A percentile compares a stretch with the other conserved stretches of the same genome.
Conservation (phyloP, 441 rosid genomes). For the Bocquillonia castaneifolia region DNA sequence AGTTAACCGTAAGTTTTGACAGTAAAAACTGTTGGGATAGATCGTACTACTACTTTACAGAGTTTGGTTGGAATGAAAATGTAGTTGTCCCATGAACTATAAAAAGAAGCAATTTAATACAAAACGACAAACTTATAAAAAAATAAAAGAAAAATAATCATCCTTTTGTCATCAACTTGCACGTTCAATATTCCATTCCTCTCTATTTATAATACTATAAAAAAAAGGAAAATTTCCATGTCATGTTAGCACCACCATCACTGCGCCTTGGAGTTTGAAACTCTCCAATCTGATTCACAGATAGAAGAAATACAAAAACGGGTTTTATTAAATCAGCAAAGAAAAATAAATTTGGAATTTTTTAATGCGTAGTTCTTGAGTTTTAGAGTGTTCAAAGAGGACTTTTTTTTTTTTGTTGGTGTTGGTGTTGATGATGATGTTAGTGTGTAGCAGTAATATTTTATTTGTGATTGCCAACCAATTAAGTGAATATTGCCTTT, state of each 20-base stretch:
- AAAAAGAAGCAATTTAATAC: background rate
- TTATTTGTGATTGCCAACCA: slow-evolving; percentile 29
- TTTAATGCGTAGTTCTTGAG: too few species aligned
- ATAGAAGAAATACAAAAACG: background rate
- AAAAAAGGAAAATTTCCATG: slow-evolving; percentile 22
- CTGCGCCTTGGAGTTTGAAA: slow-evolving; percentile 11
- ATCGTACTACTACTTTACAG: too few species aligned
- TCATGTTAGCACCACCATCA: slow-evolving; percentile 9
- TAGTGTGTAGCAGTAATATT: background rate
- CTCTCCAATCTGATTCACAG: slow-evolving; percentile 18
- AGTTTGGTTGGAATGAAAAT: background rate
- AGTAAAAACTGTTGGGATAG: too few species aligned
- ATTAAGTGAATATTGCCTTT: slow-evolving; percentile 20
- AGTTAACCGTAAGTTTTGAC: too few species aligned
- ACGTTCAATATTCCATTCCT: slow-evolving; percentile 27
- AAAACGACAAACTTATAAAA: slow-evolving; percentile 18
- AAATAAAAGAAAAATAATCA: background rate
- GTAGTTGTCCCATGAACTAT: background rate
- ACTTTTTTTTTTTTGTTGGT: slow-evolving; percentile 10
- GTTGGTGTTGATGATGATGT: background rate
- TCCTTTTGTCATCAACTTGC: slow-evolving; percentile 18
- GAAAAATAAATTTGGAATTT: too few species aligned
- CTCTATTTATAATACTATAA: too few species aligned
- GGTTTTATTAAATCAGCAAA: background rate
- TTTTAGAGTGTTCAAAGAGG: slow-evolving; percentile 1